Evolutionary conservation across 257 asterid genomes (phyloP).

Genomic region (Nicotiana undulata): DNA sequence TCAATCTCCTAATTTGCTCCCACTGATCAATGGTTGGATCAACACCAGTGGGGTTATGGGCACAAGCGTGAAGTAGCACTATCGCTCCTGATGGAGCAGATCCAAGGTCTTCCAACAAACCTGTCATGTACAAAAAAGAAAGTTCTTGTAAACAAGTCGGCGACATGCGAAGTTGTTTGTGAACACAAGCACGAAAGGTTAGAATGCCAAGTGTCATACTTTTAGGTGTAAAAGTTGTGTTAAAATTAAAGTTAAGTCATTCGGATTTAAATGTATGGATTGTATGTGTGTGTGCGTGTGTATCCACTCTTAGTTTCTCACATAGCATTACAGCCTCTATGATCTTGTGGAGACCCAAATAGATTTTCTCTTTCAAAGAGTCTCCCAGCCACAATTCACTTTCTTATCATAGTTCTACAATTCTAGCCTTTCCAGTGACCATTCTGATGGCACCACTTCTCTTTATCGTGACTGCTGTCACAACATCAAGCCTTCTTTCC

Average conservation of each 20-base stretch:
- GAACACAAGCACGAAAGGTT: not conserved
- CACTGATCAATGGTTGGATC: constrained; percentile 94
- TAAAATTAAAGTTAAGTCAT: not conserved
- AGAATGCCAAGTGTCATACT: no score
- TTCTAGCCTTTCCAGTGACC: not conserved
- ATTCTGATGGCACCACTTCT: not conserved
- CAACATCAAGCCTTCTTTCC: not conserved
- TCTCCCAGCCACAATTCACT: not conserved
- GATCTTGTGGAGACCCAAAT: not conserved
- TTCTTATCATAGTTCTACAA: not conserved
- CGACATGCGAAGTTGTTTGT: no score
- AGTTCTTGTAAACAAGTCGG: not conserved
- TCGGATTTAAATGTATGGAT: not conserved
- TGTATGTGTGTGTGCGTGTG: no score
- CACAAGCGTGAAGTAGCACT: constrained; percentile 97
- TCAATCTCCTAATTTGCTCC: constrained; percentile 80
- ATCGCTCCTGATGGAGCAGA: constrained; percentile 93
- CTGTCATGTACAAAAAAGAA: constrained; percentile 31
- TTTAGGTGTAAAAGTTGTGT: no score
- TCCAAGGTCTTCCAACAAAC: constrained; percentile 92
- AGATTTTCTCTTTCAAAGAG: not conserved
- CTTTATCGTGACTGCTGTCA: not conserved
- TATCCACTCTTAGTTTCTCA: not conserved
- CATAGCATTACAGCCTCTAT: not conserved
- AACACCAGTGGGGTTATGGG: constrained; percentile 99